Percentiles rank a stretch among this genome's conserved stretches.
Evolutionary conservation across 805 yeast species (phyloP).

Genomic region (Yarrowia porcina): DNA sequence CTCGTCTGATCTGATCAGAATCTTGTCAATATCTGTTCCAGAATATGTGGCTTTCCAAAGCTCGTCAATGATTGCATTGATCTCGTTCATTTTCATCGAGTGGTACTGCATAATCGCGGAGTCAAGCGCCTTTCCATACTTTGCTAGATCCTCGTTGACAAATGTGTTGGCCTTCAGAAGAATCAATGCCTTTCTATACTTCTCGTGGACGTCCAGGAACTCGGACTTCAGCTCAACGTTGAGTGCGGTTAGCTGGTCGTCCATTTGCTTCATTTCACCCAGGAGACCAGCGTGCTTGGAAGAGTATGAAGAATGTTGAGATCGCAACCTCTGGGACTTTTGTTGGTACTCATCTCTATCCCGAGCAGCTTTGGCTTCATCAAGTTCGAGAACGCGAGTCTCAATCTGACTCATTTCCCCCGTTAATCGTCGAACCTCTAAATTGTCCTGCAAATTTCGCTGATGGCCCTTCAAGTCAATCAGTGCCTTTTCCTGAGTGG

Average conservation of each 20-base stretch:
- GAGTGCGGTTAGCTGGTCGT: slow-evolving; percentile 60
- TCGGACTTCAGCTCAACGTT: slow-evolving; percentile 64
- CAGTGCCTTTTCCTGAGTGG: slow-evolving; percentile 43
- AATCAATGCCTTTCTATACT: slow-evolving; percentile 68
- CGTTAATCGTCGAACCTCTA: slow-evolving; percentile 53
- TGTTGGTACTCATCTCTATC: slow-evolving; percentile 60
- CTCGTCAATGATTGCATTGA: slow-evolving; percentile 82
- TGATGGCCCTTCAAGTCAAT: slow-evolving; percentile 60
- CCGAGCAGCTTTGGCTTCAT: slow-evolving; percentile 55
- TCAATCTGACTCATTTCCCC: slow-evolving; percentile 42
- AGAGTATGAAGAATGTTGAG: slow-evolving; percentile 52
- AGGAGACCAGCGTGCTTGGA: slow-evolving; percentile 67
- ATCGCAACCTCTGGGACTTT: slow-evolving; percentile 50
- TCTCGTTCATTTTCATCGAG: slow-evolving; percentile 85
- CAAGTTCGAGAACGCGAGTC: slow-evolving; percentile 45
- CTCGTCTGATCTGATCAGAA: slow-evolving; percentile 73
- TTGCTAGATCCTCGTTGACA: slow-evolving; percentile 75
- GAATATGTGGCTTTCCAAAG: slow-evolving; percentile 91
- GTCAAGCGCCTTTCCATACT: slow-evolving; percentile 82
- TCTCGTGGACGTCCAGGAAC: slow-evolving; percentile 60
- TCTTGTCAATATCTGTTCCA: slow-evolving; percentile 93
- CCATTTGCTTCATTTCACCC: slow-evolving; percentile 84
- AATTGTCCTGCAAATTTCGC: slow-evolving; percentile 60
- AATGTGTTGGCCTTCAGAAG: slow-evolving; percentile 70
- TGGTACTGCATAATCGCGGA: slow-evolving; percentile 92